Conservation (phyloP, 441 rosid species). For the Omphalea diandra region DNA sequence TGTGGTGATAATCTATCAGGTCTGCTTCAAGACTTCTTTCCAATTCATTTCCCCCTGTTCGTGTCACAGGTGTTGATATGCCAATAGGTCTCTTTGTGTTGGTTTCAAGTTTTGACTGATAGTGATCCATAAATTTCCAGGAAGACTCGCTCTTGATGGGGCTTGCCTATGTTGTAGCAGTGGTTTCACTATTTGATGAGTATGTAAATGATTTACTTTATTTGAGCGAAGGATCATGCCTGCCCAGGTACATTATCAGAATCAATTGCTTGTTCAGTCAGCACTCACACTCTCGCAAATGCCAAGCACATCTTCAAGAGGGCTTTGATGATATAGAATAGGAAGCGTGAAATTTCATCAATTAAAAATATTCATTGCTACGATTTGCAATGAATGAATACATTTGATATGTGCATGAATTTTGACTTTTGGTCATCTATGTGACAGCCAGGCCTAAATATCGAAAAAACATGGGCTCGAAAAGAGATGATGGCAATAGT, state of each 20-base stretch:
- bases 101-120: constrained; percentile 24
- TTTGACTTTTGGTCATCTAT: constrained; percentile 28
- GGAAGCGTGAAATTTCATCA: too few relatives aligned
- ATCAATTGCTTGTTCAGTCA: neutral
- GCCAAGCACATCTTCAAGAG: neutral
- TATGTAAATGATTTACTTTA: constrained; percentile 81
- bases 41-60: neutral
- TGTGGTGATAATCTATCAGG: constrained; percentile 84
- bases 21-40: constrained; percentile 21
- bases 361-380: neutral
- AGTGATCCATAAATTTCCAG: constrained; percentile 37
- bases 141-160: constrained; percentile 76
- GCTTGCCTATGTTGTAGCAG: constrained; percentile 58
- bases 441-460: constrained; percentile 83
- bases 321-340: neutral
- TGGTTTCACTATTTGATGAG: constrained; percentile 71
- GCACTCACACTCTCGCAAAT: neutral
- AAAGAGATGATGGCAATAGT: constrained; percentile 32
- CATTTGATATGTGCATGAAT: neutral
- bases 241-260: constrained; percentile 55
- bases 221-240: constrained; percentile 73
- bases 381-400: neutral
- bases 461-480: constrained; percentile 39
- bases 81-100: constrained; percentile 2
- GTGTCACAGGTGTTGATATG: neutral